Evolutionary conservation across 2,329 filamentous ascomycete genomes (phyloP), one percentile per base, ranked within the genome.

Genomic region (Shiraia bambusicola): DNA sequence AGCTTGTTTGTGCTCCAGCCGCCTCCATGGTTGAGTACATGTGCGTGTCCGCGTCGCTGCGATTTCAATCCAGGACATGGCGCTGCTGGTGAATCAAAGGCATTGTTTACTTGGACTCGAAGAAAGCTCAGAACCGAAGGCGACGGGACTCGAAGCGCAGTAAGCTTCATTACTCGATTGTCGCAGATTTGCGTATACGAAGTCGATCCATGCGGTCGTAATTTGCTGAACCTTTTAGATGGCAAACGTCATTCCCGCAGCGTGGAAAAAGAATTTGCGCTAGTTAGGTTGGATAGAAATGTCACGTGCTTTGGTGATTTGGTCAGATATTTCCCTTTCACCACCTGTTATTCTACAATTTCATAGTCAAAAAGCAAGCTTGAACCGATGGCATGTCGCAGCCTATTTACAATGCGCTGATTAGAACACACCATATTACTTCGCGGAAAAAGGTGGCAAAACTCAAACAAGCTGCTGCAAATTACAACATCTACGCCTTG

Each of bases 371-470:
- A 19, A 8, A n/a, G 17, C 34, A 29, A 8, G 11, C 19, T 28
- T 13, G 15, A 7, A 14, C 29, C 9, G 28, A 49, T 50, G 43
- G 40, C 36, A 63, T 64, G 59, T 47, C 58, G 35, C 34, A 40
- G 24, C 36, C 43, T 7, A 42, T 65, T 14, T 77, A 69, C 59
- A 78, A 80, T 60, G 79, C 84, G 22, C 72, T 91, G 32, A 87
- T 91, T 46, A 80, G 85, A 37, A 91, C 87, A 0, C 87, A 91
- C 55, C 87, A 91, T 65, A 89, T 91, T 59, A 90, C 86, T 3
- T 89, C 84, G 0, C 83, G 86, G 50, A 89, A 88, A 63, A 91
- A 91, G 61, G 76, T 84, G 31, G 70, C 75, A 17, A 74, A 75
- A 41, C 75, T 91, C 15, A 80, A 75, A 36, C 84, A 86, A 64